Conservation (phyloP, 2,329 filamentous ascomycete species). For the Chalaropsis thielavioides region DNA sequence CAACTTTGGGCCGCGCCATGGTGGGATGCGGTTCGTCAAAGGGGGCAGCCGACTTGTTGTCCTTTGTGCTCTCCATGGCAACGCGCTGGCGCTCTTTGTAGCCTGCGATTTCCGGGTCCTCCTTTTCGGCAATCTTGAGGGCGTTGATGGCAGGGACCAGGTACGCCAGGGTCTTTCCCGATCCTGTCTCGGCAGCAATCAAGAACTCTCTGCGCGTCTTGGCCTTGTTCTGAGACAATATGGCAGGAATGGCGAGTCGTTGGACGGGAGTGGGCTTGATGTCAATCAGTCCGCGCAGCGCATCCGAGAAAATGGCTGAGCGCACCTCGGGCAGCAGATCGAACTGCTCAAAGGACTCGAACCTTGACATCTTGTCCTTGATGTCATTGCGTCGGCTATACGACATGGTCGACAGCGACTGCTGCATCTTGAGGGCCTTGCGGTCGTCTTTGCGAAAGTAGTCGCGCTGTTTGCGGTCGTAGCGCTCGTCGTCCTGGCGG, state of each 20-base stretch:
- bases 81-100: slow-evolving; percentile 42
- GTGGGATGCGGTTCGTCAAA: slow-evolving; percentile 57
- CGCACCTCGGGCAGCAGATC: slow-evolving; percentile 57
- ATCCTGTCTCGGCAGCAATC: slow-evolving; percentile 89
- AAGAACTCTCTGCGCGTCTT: slow-evolving; percentile 44
- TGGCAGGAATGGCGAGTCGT: slow-evolving; percentile 68
- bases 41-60: slow-evolving; percentile 40
- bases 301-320: slow-evolving; percentile 56
- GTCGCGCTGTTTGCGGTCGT: slow-evolving; percentile 24
- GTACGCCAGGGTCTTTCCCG: slow-evolving; percentile 92
- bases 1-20: slow-evolving; percentile 63
- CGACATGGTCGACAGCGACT: slow-evolving; percentile 57
- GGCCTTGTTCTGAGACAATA: slow-evolving; percentile 44
- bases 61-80: slow-evolving; percentile 41
- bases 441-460: slow-evolving; percentile 28
- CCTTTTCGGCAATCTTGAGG: slow-evolving; percentile 59
- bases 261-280: slow-evolving; percentile 80
- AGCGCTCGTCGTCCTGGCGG: slow-evolving; percentile 7
- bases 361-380: slow-evolving; percentile 44
- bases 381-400: slow-evolving; percentile 49
- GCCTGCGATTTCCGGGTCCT: slow-evolving; percentile 43
- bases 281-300: slow-evolving; percentile 58
- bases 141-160: slow-evolving; percentile 72
- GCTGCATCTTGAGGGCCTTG: slow-evolving; percentile 92
- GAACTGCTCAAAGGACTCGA: slow-evolving; percentile 72